Conservation (phyloP, 441 rosid species). For the Monsonia emarginata region DNA sequence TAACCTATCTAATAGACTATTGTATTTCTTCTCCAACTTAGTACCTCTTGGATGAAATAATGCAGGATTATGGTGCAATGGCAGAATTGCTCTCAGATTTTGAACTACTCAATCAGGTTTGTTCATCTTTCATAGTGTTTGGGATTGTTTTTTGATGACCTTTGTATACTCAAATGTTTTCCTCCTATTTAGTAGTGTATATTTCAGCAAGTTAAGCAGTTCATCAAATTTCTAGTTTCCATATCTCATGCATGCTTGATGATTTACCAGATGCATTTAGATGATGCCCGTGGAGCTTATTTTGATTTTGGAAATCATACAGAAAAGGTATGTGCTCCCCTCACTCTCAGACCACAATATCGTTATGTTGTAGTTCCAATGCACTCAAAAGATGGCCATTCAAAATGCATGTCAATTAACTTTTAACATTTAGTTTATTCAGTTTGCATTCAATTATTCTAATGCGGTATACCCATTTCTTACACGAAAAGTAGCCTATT, state of each 20-base stretch:
- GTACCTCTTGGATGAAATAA: conserved; percentile 17
- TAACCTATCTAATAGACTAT: background rate
- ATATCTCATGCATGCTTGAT: background rate
- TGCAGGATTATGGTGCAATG: conserved; percentile 68
- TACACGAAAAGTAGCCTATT: background rate
- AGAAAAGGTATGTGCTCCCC: conserved; percentile 53
- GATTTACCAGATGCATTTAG: conserved; percentile 73
- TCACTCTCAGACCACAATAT: background rate
- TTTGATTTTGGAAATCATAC: conserved; percentile 94
- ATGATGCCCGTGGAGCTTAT: conserved; percentile 71
- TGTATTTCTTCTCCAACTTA: conserved; percentile 13
- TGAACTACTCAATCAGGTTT: conserved; percentile 69
- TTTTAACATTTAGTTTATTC: no score
- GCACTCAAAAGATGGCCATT: background rate
- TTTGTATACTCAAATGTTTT: no score
- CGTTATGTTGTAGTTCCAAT: background rate
- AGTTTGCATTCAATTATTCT: background rate
- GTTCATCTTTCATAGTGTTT: conserved; percentile 5
- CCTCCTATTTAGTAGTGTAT: background rate
- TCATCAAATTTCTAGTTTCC: background rate
- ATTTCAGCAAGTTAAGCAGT: background rate
- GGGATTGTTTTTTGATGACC: background rate
- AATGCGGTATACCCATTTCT: background rate
- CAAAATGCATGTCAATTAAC: background rate
- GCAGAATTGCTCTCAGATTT: conserved; percentile 75